Evolutionary conservation across 192 early-diverging fungal genomes (phyloP).

Genomic region (Coemansia asiatica): DNA sequence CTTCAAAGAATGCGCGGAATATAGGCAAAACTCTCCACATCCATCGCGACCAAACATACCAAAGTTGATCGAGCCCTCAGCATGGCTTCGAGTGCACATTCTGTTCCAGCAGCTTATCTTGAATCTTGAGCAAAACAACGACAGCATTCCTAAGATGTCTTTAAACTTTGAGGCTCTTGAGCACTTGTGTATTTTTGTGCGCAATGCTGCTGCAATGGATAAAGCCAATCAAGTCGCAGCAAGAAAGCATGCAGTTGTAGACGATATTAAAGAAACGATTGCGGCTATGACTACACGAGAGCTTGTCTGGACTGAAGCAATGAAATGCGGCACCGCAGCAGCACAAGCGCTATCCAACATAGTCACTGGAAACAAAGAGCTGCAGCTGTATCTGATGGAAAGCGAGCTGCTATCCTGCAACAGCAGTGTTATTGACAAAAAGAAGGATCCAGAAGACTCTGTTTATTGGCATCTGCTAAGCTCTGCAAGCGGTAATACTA

Average conservation of each 20-base stretch:
- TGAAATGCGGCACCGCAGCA: conserved; percentile 16
- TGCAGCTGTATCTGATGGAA: conserved; percentile 21
- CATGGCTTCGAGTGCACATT: conserved; percentile 13
- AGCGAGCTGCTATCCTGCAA: conserved; percentile 11
- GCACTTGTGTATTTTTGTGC: conserved; percentile 33
- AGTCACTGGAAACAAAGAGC: conserved; percentile 20
- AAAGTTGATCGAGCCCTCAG: conserved; percentile 5
- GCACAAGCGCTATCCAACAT: conserved; percentile 41
- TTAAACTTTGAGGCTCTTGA: conserved; percentile 24
- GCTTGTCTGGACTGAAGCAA: conserved; percentile 19
- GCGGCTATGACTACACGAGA: conserved; percentile 10
- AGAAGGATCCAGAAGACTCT: background rate
- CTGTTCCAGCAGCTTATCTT: conserved; percentile 14
- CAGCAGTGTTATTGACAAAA: background rate
- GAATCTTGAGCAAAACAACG: background rate
- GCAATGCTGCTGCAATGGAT: conserved; percentile 44
- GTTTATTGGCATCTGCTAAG: conserved; percentile 24
- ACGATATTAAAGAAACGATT: conserved; percentile 14
- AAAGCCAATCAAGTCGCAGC: conserved; percentile 24
- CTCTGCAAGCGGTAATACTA: conserved; percentile 23
- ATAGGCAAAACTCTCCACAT: conserved; percentile 27
- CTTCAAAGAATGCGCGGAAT: conserved; percentile 14
- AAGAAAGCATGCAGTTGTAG: background rate
- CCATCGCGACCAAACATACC: conserved; percentile 34
- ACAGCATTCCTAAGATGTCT: too few relatives aligned